Evolutionary conservation across 2,329 filamentous ascomycete species (phyloP), one percentile per base, ranked within the genome.

Genomic region (Colletotrichum sidae): DNA sequence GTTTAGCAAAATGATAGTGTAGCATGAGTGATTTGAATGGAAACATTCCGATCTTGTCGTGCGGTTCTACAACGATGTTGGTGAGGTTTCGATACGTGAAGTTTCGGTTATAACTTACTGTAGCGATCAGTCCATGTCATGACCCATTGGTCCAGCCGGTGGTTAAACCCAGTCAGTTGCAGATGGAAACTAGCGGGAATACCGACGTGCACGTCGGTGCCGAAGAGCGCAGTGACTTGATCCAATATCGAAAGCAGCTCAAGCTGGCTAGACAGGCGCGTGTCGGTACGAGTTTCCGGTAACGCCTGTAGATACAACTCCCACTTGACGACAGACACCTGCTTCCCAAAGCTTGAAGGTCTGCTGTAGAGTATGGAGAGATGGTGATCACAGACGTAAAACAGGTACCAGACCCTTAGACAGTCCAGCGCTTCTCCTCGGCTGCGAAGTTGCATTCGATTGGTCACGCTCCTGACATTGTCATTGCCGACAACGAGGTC

Each of bases 151-250:
- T 25, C 25, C 25, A 25, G 25, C 25, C 25, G 25, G 25, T 25
- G 25, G 25, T 25, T 25, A 25, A 25, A 25, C 25, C 25, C 25
- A 25, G 25, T 49, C 11, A 49, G 12, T 34, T 49, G 46, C 12
- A 3, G 7, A 34, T 49, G 46, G 13, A 49, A 49, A 34, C 35
- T 7, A 12, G 25, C 46, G 12, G 46, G 46, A 9, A 49, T 49
- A 6, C 46, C 33, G 35, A 49, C 46, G 5, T 49, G 25, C 46
- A 49, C 25, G 46, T 49, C 35, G 10, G 46, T 49, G n/a, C 46
- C 46, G 10, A 49, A 49, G 46, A 49, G 33, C n/a, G 25, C 46
- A 6, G 46, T 49, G 46, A 49, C 46, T 49, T 49, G 33, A 9
- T 49, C 46, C 17, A 49, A 34, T 49, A 35, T 49, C 12, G 35